A percentile compares a stretch with the other conserved stretches of the same genome.
Evolutionary conservation across 1,284 basidiomycete genomes (phyloP).

Genomic region (Papiliotrema terrestris): DNA sequence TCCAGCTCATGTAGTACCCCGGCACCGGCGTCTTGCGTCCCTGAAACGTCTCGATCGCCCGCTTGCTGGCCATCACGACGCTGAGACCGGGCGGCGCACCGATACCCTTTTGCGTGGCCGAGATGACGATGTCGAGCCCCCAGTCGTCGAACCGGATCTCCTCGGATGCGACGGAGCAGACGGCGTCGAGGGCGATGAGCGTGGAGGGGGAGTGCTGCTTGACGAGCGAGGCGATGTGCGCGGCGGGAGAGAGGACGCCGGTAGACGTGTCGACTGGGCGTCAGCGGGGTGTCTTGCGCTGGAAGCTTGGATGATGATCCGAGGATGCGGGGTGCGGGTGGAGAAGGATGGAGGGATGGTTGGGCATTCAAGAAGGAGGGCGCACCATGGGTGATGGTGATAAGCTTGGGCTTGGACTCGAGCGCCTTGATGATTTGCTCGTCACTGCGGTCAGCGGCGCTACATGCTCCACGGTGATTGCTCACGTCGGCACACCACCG

Average conservation of each 20-base stretch:
- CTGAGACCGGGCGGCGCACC: slow-evolving; percentile 92
- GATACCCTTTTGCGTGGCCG: slow-evolving; percentile 92
- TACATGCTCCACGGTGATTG: not conserved
- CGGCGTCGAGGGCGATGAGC: slow-evolving; percentile 83
- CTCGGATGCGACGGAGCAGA: slow-evolving; percentile 94
- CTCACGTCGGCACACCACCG: slow-evolving; percentile 65
- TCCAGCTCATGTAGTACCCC: slow-evolving; percentile 88
- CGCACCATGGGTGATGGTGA: slow-evolving; percentile 87
- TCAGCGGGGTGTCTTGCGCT: no score
- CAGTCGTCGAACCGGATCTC: slow-evolving; percentile 93
- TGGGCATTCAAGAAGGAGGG: not conserved
- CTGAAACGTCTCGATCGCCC: slow-evolving; percentile 74
- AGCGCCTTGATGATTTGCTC: slow-evolving; percentile 57
- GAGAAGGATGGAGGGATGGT: not conserved
- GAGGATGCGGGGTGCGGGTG: no score
- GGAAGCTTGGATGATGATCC: no score
- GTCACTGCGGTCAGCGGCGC: slow-evolving; percentile 25
- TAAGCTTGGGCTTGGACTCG: slow-evolving; percentile 74
- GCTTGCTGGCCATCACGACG: slow-evolving; percentile 75
- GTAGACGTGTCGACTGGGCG: slow-evolving; percentile 70
- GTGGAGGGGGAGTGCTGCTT: slow-evolving; percentile 78
- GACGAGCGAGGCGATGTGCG: slow-evolving; percentile 72
- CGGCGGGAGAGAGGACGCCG: slow-evolving; percentile 83
- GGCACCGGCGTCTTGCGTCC: slow-evolving; percentile 65
- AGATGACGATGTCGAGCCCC: slow-evolving; percentile 85